These are phyloP conservation scores for Dipteronia sinensis DNA, from an alignment of 345 rosid species.

Conservation along the genomic window DNA sequence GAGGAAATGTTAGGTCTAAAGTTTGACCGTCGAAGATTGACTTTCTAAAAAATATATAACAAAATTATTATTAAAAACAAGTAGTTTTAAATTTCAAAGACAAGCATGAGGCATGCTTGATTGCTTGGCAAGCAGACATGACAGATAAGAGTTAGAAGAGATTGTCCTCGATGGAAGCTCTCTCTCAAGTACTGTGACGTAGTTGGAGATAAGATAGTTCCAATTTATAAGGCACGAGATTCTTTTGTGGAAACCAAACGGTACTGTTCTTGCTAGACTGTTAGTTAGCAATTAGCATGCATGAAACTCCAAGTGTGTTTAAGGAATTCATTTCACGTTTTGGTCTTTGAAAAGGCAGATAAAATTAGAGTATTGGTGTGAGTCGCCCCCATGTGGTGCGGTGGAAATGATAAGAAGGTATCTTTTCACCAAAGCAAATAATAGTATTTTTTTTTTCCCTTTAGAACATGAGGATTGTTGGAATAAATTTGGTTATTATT, in stretches of 20 bases:
- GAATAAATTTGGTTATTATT: not conserved
- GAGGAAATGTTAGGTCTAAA: not conserved
- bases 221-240: not conserved
- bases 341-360: not conserved
- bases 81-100: not conserved
- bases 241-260: not conserved
- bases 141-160: conserved; percentile 16
- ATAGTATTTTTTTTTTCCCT: not conserved
- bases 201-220: not conserved
- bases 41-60: not conserved
- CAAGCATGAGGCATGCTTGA: not conserved
- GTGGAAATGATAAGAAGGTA: conserved; percentile 1
- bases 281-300: not conserved
- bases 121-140: conserved; percentile 3
- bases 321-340: no score
- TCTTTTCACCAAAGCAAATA: not conserved
- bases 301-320: not conserved
- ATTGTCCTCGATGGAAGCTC: not conserved
- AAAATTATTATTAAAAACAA: not conserved
- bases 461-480: not conserved
- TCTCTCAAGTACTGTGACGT: not conserved
- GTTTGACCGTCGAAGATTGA: not conserved
- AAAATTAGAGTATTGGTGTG: not conserved
- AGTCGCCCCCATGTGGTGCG: conserved; percentile 11
- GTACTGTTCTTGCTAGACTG: no score